Conservation (phyloP, 345 rosid genomes). For the Moringa oleifera region DNA sequence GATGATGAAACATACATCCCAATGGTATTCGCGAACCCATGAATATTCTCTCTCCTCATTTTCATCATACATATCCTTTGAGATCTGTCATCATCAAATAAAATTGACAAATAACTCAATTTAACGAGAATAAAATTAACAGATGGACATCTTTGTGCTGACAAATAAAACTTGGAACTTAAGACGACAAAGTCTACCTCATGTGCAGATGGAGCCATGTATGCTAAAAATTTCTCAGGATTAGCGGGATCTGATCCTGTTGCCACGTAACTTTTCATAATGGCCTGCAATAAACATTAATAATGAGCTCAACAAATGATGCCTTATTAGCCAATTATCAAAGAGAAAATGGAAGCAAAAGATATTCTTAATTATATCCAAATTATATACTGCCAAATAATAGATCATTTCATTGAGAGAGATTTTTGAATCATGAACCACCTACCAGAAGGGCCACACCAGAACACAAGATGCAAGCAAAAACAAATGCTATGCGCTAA, state of each 20-base stretch:
- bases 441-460: neutral
- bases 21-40: slow-evolving; percentile 89
- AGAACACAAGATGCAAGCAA: neutral
- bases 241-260: slow-evolving; percentile 61
- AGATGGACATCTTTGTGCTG: neutral
- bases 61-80: slow-evolving; percentile 73
- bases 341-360: neutral
- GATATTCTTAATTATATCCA: neutral
- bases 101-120: slow-evolving; percentile 1
- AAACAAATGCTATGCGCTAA: too few relatives aligned
- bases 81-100: slow-evolving; percentile 47
- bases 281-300: slow-evolving; percentile 46
- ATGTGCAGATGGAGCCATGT: slow-evolving; percentile 75
- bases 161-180: neutral
- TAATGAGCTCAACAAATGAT: slow-evolving; percentile 9
- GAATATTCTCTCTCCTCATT: slow-evolving; percentile 71
- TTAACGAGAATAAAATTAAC: neutral
- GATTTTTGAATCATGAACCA: neutral
- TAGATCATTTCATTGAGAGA: neutral
- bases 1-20: slow-evolving; percentile 69
- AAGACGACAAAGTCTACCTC: slow-evolving; percentile 51
- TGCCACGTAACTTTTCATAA: slow-evolving; percentile 84
- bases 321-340: neutral
- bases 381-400: neutral
- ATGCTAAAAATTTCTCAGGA: slow-evolving; percentile 83